Evolutionary conservation across 768 basidiomycete genomes (phyloP).

Genomic region (Xerocomellus dryophilus): DNA sequence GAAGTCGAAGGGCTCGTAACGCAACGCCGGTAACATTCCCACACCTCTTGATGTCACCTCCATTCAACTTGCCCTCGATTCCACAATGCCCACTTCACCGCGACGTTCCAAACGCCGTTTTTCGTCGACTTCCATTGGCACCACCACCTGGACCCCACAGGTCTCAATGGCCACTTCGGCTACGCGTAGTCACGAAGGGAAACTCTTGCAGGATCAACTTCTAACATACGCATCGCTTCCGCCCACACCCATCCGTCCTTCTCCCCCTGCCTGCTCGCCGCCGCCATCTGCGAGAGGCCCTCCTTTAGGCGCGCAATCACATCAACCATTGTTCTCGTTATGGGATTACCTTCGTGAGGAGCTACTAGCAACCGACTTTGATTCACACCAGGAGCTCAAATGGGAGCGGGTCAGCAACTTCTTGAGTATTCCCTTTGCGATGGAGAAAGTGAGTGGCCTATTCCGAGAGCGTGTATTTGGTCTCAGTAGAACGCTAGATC

Average conservation of each 20-base stretch:
- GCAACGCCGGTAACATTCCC: slow-evolving; percentile 9
- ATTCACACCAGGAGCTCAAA: slow-evolving; percentile 89
- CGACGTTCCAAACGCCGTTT: slow-evolving; percentile 34
- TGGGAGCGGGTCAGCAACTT: slow-evolving; percentile 98
- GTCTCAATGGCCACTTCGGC: slow-evolving; percentile 8
- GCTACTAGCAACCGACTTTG: slow-evolving; percentile 87
- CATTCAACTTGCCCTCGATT: background rate
- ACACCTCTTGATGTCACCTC: slow-evolving; percentile 9
- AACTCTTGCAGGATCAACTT: slow-evolving; percentile 28
- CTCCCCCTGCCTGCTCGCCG: slow-evolving; percentile 34
- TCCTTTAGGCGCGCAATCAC: slow-evolving; percentile 17
- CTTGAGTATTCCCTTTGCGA: slow-evolving; percentile 83
- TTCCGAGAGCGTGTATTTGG: background rate
- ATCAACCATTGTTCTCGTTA: slow-evolving; percentile 64
- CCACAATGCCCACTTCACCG: slow-evolving; percentile 32
- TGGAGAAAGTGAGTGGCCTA: slow-evolving; percentile 74
- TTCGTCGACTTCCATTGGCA: slow-evolving; percentile 27
- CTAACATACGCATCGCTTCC: slow-evolving; percentile 71
- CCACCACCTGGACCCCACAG: slow-evolving; percentile 23
- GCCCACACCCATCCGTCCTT: slow-evolving; percentile 62
- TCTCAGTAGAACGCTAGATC: slow-evolving; percentile 48
- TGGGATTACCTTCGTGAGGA: slow-evolving; percentile 94
- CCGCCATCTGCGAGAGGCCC: slow-evolving; percentile 17
- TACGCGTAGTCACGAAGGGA: slow-evolving; percentile 15
- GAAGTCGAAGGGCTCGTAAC: background rate